These are phyloP conservation scores for Tricholoma saponaceum DNA, from an alignment of 768 basidiomycete genomes.

Conservation along the genomic window DNA sequence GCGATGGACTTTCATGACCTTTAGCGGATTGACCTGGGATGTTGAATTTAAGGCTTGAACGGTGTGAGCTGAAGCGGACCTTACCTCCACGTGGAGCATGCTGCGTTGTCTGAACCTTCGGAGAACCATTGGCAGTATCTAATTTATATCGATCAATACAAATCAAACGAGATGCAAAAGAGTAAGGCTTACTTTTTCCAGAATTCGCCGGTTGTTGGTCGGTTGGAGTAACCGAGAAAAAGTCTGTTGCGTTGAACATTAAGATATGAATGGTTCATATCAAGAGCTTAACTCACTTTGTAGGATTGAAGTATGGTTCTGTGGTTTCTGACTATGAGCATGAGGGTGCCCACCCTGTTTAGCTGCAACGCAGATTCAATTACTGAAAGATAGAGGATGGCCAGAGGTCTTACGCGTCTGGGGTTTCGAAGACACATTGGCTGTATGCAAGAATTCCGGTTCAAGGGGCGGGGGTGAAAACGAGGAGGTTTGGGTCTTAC, in stretches of 20 bases:
- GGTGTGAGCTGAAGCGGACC: background rate
- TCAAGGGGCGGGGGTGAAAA: too few species aligned
- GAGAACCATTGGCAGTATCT: too few species aligned
- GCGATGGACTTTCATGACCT: background rate
- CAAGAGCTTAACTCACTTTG: background rate
- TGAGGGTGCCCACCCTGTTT: too few species aligned
- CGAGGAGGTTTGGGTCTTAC: too few species aligned
- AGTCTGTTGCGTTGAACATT: background rate
- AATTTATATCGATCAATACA: background rate
- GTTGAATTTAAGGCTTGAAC: background rate
- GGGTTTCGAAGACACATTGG: background rate
- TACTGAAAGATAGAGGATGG: too few species aligned
- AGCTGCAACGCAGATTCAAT: too few species aligned
- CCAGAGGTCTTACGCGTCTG: too few species aligned
- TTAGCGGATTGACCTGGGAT: background rate
- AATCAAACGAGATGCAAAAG: background rate
- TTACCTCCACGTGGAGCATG: background rate
- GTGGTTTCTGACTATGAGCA: background rate
- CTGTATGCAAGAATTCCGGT: background rate
- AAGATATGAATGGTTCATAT: background rate
- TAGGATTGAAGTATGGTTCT: background rate
- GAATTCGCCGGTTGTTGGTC: background rate
- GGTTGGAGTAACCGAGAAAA: background rate
- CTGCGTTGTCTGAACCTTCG: background rate
- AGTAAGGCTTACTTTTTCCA: background rate